Base-by-base conservation (phyloP, 306 rosid genomes). In the Pterocarpus santalinus region DNA sequence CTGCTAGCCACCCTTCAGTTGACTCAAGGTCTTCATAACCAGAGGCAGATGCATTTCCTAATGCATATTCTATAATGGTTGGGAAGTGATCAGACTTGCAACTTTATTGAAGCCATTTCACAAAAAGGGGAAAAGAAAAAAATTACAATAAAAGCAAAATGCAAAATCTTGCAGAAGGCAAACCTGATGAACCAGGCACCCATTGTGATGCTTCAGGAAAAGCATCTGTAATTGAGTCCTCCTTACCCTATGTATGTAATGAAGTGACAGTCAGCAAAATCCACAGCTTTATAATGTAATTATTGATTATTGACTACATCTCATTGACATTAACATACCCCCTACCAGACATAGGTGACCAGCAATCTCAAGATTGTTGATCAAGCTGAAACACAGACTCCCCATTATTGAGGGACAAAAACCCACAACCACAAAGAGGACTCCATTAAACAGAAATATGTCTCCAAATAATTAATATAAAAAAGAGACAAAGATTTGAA, bases 1-100 rank as follows among this genome's bases (percentile, higher is more conserved):
- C 97, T 3, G 93, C 81, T 77, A 96, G 87, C 99, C 99, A 96
- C 46, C 65, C 93, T 72, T 90, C 97, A 78, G 89, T 76, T 66
- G 99, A 83, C 34, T 90, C 92, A 72, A 92, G 84, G 64, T 85
- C 81, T 76, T 90, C 97, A 78, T 83, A 89, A 80, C 88, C 68
- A 53, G 87, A 87, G 72, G 85, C 87, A 57, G 91, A 82, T 34
- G 70, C 68, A 82, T 81, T 87, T 75, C 87, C 98, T 90, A 78
- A 53, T 72, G 88, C 38, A 75, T 72, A 79, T 73, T 58, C 87
- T 57, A 67, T 16, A 34, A 70, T 17, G 43, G 72, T 78, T 70
- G 35, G 68, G 83, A 78, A 72, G 80, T 16, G 63, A 65, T 70
- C 16, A 67, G 69, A 9, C 17, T 65, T 63, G 60, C 71, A 73